Conservation (phyloP, 2,329 filamentous ascomycete genomes). For the Penicillium griseofulvum region DNA sequence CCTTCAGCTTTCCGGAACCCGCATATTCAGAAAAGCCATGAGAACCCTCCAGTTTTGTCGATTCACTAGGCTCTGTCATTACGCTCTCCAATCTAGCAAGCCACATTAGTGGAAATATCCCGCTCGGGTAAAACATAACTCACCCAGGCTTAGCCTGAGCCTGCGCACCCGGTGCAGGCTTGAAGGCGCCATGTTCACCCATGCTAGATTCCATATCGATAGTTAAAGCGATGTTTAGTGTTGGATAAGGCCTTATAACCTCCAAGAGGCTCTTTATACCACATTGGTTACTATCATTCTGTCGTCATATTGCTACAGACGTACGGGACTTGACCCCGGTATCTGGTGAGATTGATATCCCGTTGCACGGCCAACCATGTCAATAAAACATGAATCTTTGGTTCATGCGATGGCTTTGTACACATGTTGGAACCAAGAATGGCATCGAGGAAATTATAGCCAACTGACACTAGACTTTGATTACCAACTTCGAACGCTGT, state of each 20-base stretch:
- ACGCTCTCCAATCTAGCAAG: slow-evolving; percentile 11
- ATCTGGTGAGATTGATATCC: background rate
- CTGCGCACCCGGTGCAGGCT: slow-evolving; percentile 21
- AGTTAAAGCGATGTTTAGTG: background rate
- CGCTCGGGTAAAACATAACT: background rate
- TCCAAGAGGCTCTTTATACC: background rate
- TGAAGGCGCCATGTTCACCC: slow-evolving; percentile 25
- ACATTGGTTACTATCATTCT: slow-evolving; percentile 14
- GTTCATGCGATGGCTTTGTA: background rate
- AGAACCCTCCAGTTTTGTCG: slow-evolving; percentile 32
- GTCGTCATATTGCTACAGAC: slow-evolving; percentile 27
- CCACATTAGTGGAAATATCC: background rate
- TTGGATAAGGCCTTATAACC: background rate
- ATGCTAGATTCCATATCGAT: slow-evolving; percentile 24
- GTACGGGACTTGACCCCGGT: slow-evolving; percentile 2
- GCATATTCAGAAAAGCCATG: slow-evolving; percentile 37
- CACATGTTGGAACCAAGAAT: background rate
- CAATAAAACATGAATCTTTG: background rate
- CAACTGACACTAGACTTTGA: background rate
- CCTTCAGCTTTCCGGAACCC: slow-evolving; percentile 51
- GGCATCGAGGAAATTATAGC: background rate
- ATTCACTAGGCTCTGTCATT: slow-evolving; percentile 34
- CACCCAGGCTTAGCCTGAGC: slow-evolving; percentile 31
- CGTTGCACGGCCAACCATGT: slow-evolving; percentile 1
- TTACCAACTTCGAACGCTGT: background rate